Base-by-base conservation (phyloP, 768 basidiomycete genomes). In the Russula emetica region DNA sequence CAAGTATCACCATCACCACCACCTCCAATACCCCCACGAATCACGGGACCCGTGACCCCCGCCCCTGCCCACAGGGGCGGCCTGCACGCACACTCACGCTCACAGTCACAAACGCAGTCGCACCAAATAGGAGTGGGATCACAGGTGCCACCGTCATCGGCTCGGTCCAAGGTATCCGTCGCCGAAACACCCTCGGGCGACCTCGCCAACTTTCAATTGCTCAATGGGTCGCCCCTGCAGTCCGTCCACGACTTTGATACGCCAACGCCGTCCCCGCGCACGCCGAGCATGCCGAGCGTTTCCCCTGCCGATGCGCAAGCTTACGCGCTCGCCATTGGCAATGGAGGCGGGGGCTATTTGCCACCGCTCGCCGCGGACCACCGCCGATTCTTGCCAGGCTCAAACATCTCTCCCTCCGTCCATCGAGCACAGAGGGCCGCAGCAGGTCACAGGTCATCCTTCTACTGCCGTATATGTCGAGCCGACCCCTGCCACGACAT, bases 171-270 rank as follows among this genome's bases (percentile, higher is more conserved):
- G 30, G 44, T 22, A 38, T 63, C 66, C 32, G 36, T 61, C n/a
- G 67, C 67, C n/a, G 67, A 69, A 62, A 69, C 67, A 32, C 67
- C 67, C 24, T 69, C 67, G 26, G 67, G 67, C 32, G 67, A 69
- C 18, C 67, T 69, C 18, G 58, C 67, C 44, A 64, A 69, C 62
- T 69, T 69, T 40, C 62, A 61, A 26, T 47, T 69, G 30, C 62
- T 69, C 55, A 64, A 63, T 0, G 66, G 66, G 30, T 67, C 63
- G 11, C 67, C 67, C 32, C 42, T 67, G 22, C 61, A 67, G 44
- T 63, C 66, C 55, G 59, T 62, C 30, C 47, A 34, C 30, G 65
- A 62, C 38, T 52, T 67, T 38, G 66, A 66, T 40, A 66, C 64
- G 18, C 58, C 66, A n/a, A 67, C 64, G 3, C 66, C 64, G 13